Evolutionary conservation across 83 land plant genomes (phyloP), one percentile per base, ranked within the genome.

Genomic region (Isoetes engelmannii): DNA sequence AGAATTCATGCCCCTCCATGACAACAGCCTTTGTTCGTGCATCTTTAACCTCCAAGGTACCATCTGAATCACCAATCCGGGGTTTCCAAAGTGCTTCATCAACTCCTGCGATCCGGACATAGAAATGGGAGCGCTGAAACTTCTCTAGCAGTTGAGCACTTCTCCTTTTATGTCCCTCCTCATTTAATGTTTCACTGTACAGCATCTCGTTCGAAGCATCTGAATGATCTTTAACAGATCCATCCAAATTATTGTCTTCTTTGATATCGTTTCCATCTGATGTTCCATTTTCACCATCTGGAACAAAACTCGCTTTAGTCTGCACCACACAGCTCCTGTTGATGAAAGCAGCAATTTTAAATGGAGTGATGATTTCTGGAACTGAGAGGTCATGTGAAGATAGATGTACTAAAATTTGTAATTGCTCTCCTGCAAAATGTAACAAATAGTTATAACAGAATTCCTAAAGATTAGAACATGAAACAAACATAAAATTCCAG

Each of bases 71-170:
- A 19, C 54, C 54, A 48, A n/a, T 44, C 69, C 51, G 55, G 44
- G 48, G 56, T 49, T 75, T 70, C 88, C 79, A 81, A n/a, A 84
- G 81, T 45, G 79, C 82, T 71, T 84, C 90, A 72, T 77, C 79
- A n/a, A 76, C 72, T 17, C 68, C 83, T 4, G 82, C 84, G 48
- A 94, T 80, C 47, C 88, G 79, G 18, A 86, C 92, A 82, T 82
- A 88, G 65, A 90, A 93, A 75, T 90, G 96, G n/a, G 97, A 90
- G 47, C 82, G 81, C 67, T 65, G 75, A 61, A 93, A 93, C 51
- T 76, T 83, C 49, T 88, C 85, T 45, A 93, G 73, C 65, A 93
- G 28, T 47, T 59, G 51, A 4, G 69, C 69, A 59, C 62, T 72
- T 68, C 76, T 72, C 54, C 64, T 66, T 61, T 61, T 72, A 6